Evolutionary conservation across 2,329 filamentous ascomycete genomes (phyloP).

Genomic region (Fusarium guadeloupense): DNA sequence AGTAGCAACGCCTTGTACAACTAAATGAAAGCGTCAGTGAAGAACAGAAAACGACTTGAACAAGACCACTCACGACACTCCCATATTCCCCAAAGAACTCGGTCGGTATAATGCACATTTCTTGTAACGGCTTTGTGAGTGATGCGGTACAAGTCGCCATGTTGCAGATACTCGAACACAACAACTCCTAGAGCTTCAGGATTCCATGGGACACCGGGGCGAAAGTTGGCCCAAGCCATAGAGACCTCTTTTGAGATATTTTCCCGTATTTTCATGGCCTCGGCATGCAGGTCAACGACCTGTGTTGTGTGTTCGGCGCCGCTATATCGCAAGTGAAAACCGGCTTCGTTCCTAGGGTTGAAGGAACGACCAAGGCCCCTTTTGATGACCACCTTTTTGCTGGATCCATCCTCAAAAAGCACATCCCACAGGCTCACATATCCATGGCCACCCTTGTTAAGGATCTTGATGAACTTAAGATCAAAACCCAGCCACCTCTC

Average conservation of each 20-base stretch:
- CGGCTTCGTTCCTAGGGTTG: constrained; percentile 19
- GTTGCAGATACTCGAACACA: constrained; percentile 42
- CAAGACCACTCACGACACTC: constrained; percentile 41
- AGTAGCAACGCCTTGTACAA: constrained; percentile 41
- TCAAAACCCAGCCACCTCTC: constrained; percentile 30
- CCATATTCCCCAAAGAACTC: constrained; percentile 45
- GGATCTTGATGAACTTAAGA: constrained; percentile 40
- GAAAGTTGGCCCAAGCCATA: background rate
- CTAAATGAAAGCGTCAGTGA: constrained; percentile 28
- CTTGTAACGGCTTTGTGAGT: constrained; percentile 13
- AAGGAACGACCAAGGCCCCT: constrained; percentile 4
- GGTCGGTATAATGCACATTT: constrained; percentile 19
- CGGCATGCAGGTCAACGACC: constrained; percentile 32
- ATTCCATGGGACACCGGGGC: constrained; percentile 3
- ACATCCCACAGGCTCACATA: constrained; percentile 39
- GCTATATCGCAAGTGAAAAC: constrained; percentile 42
- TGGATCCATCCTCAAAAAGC: constrained; percentile 33
- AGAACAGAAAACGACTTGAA: background rate
- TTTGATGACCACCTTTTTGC: constrained; percentile 43
- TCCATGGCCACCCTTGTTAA: constrained; percentile 43
- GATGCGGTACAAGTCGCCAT: constrained; percentile 36
- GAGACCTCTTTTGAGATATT: constrained; percentile 5
- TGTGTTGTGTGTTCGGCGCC: constrained; percentile 44
- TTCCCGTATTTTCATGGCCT: constrained; percentile 15
- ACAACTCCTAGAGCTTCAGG: constrained; percentile 11